Conservation (phyloP, 768 basidiomycete species). For the Cystobasidium tubakii region DNA sequence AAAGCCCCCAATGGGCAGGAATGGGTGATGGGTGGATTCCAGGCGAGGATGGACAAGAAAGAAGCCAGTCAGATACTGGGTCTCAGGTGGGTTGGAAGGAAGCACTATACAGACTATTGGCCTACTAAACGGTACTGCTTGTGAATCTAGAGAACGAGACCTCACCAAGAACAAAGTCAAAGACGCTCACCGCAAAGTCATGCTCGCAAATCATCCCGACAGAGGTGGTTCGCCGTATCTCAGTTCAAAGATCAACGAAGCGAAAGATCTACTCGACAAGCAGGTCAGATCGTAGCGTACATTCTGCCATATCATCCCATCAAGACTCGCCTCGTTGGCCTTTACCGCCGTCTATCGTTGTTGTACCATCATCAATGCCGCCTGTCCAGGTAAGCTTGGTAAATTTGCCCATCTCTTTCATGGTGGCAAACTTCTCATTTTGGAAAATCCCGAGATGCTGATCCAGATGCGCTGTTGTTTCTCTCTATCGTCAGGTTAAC, state of each 20-base stretch:
- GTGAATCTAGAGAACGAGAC: constrained; percentile 81
- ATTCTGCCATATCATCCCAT: neutral
- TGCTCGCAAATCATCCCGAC: constrained; percentile 98
- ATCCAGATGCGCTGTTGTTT: neutral
- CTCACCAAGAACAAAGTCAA: constrained; percentile 71
- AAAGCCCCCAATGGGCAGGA: constrained; percentile 52
- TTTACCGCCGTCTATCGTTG: neutral
- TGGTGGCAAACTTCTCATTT: neutral
- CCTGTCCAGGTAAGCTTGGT: neutral
- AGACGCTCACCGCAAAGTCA: constrained; percentile 91
- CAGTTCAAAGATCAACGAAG: constrained; percentile 98
- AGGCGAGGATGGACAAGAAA: constrained; percentile 87
- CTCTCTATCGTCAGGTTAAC: neutral
- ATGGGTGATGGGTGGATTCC: constrained; percentile 91
- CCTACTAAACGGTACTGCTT: no score
- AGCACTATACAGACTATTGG: no score
- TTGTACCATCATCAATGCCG: neutral
- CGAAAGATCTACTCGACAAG: constrained; percentile 57
- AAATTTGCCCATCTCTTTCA: neutral
- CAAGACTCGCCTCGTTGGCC: no score
- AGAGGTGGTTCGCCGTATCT: constrained; percentile 96
- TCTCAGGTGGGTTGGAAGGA: constrained; percentile 60
- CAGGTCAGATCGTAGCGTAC: constrained; percentile 6
- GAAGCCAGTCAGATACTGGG: constrained; percentile 90
- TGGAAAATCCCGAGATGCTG: neutral